These are phyloP conservation scores for Fagus sylvatica DNA, from an alignment of 306 rosid genomes.

Conservation along the genomic window DNA sequence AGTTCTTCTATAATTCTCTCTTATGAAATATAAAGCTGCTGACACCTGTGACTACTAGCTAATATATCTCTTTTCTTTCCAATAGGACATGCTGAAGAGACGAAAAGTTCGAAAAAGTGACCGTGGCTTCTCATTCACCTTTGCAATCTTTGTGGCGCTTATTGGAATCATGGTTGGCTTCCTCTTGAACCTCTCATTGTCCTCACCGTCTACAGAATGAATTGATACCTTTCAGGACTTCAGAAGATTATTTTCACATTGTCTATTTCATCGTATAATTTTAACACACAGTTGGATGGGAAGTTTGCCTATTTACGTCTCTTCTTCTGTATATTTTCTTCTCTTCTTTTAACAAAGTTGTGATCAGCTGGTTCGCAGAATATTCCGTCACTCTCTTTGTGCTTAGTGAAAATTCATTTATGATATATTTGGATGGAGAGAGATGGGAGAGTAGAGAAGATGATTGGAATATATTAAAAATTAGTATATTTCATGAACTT, in stretches of 20 bases:
- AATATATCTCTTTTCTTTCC: not conserved
- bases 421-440: no score
- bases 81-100: slow-evolving; percentile 50
- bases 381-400: not conserved
- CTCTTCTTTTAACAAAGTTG: not conserved
- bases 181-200: slow-evolving; percentile 66
- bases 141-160: slow-evolving; percentile 73
- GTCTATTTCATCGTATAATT: slow-evolving; percentile 23
- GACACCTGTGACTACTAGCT: not conserved
- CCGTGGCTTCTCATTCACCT: slow-evolving; percentile 73
- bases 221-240: slow-evolving; percentile 16
- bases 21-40: not conserved
- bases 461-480: no score
- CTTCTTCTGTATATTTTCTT: slow-evolving; percentile 22
- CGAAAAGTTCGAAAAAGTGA: slow-evolving; percentile 54
- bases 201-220: slow-evolving; percentile 64
- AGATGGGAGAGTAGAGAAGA: no score
- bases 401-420: not conserved
- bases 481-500: no score
- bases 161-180: slow-evolving; percentile 81
- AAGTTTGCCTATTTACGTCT: slow-evolving; percentile 1
- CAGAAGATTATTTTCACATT: not conserved
- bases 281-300: slow-evolving; percentile 13
- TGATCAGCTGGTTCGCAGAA: slow-evolving; percentile 19
- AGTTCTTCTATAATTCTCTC: not conserved